Base-by-base conservation (phyloP, 148 eudicot species). In the Camellia lanceoleosa region DNA sequence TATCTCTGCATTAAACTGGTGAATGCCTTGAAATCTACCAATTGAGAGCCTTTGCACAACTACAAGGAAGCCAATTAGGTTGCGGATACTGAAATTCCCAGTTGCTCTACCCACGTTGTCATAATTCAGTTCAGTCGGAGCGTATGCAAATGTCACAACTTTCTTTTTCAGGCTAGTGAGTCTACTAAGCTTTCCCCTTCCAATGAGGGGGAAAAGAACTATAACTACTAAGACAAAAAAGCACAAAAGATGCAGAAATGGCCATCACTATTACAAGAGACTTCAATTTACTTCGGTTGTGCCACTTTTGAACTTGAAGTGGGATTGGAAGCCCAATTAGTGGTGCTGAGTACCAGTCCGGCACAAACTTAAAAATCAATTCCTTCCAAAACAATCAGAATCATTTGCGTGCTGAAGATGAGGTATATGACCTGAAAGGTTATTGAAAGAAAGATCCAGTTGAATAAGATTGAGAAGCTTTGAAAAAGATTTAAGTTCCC, bases 1-100 rank as follows among this genome's bases (percentile, higher is more conserved):
- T 66, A 90, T 90, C 80, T 88, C 91, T 44, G 91, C 91, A 79
- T 90, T 89, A 83, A 90, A 90, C 76, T 90, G 93, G 78, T 87
- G 87, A 76, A 88, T 83, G n/a, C 93, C 91, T 80, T 89, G 91
- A 67, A 88, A 88, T 71, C 87, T 86, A 44, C 90, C 93, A 38
- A 89, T 69, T 72, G 90, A 81, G 44, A 90, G 85, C 78, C 90
- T 83, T 80, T 90, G 89, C 30, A 90, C 91, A 47, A 91, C 93
- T 72, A 90, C 93, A 80, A 87, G 87, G 74, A 80, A 84, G 41
- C 93, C 91, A 49, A 90, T 89, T 64, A 87, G 77, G 78, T 90
- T 89, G 20, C 87, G 79, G 74, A 86, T 80, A 80, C 88, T 86
- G 81, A 90, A 90, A 82, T 87, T 86, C 46, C 88, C 91, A 10